These are phyloP conservation scores for Botrytis fragariae DNA, from an alignment of 2,329 filamentous ascomycete species.

Conservation along the genomic window DNA sequence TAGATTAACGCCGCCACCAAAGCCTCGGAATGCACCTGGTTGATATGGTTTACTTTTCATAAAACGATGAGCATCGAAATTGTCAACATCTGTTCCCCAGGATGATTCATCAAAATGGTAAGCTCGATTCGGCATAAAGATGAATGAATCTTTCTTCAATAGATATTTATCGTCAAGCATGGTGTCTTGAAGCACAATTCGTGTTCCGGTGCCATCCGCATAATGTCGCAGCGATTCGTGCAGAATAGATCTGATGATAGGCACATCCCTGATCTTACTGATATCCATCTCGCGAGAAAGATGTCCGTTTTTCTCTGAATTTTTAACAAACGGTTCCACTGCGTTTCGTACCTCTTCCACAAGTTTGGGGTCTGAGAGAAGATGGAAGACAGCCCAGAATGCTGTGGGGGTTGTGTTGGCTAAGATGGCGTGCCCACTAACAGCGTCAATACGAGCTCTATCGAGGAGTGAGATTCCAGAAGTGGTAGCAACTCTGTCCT, in stretches of 20 bases:
- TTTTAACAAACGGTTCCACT: neutral
- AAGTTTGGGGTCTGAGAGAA: neutral
- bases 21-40: conserved; percentile 1
- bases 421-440: neutral
- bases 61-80: neutral
- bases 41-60: neutral
- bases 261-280: neutral
- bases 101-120: neutral
- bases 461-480: neutral
- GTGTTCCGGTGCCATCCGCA: neutral
- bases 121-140: neutral
- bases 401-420: conserved; percentile 2
- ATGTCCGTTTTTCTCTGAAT: neutral
- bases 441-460: neutral
- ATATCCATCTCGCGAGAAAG: neutral
- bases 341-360: neutral
- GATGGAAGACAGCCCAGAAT: neutral
- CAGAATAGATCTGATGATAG: neutral
- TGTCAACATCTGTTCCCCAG: neutral
- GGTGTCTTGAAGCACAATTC: conserved; percentile 1
- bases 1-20: conserved; percentile 10
- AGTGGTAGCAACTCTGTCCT: neutral
- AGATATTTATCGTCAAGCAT: neutral
- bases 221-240: neutral
- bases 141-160: conserved; percentile 2